phyloP scores from a whole-genome alignment of 495 filamentous ascomycete genomes.

The Aspergillus sparsus region DNA sequence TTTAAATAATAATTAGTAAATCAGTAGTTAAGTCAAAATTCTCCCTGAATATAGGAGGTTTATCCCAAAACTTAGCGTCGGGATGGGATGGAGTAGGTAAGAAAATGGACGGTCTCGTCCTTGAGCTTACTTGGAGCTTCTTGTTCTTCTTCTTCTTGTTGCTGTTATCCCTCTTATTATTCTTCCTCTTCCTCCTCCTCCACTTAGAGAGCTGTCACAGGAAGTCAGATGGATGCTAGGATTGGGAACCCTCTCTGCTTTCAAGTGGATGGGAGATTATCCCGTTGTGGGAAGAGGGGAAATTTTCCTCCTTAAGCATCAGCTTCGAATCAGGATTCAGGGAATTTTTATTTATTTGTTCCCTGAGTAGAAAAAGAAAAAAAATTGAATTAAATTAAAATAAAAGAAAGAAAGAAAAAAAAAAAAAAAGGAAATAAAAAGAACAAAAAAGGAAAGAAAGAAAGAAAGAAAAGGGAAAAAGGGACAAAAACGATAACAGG shows the following conservation, averaged over 20 bases:
- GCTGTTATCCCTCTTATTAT: too few species aligned
- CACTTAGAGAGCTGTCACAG: background rate
- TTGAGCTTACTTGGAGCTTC: background rate
- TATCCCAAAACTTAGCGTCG: conserved; percentile 12
- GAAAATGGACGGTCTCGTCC: background rate
- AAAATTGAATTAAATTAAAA: too few species aligned
- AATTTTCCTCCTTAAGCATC: conserved; percentile 4
- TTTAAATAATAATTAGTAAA: background rate
- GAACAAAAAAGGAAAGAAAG: background rate
- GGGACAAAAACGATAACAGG: conserved; percentile 4
- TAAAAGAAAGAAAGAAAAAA: conserved; percentile 7
- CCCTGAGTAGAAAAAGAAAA: too few species aligned
- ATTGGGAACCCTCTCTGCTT: background rate
- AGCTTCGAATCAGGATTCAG: conserved; percentile 9
- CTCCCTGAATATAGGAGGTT: conserved; percentile 14
- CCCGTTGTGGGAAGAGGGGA: background rate
- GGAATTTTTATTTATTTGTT: too few species aligned
- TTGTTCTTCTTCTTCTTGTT: too few species aligned
- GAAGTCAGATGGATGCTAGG: background rate
- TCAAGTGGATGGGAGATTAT: background rate
- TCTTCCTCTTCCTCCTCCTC: too few species aligned
- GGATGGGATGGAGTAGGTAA: background rate
- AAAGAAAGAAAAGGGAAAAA: conserved; percentile 10
- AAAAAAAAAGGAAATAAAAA: conserved; percentile 7
- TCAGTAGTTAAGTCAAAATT: background rate